Evolutionary conservation across 2,329 filamentous ascomycete species (phyloP), one percentile per base, ranked within the genome.

Genomic region (Colletotrichum costaricense): DNA sequence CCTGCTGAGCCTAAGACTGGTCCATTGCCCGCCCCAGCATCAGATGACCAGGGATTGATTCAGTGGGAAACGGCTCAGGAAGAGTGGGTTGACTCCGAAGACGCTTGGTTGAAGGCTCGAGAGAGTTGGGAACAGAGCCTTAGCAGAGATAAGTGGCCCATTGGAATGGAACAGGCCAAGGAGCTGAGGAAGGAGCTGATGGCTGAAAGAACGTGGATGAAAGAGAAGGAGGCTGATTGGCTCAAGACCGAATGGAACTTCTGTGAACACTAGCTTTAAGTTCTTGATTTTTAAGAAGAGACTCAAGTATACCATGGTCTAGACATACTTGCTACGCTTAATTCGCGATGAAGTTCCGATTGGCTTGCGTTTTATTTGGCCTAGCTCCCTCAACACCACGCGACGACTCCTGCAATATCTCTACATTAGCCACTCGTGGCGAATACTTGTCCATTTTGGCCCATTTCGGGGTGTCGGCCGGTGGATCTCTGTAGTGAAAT

Each of bases 111-210:
- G 62, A 77, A 2, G 63, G 76, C 22, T 38, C 78, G 30, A 76
- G 78, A 4, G 75, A 74, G 24, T 78, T 78, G 9, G 42, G 42
- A n/a, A 19, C 16, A 22, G 42, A 19, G 19, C 9, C 4, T 49
- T 11, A 49, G 16, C 4, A 49, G 42, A 49, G 42, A 22, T 2
- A 49, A 9, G 42, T 49, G 42, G 42, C 42, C 42, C 19, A 76
- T 80, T 11, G 55, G 57, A 14, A 33, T 72, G n/a, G 56, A 74
- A 5, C 74, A 78, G 69, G 79, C 79, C 22, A 78, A 79, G 59
- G 54, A 60, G 22, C 58, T 77, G 5, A 69, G 79, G 24, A 49
- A 74, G 28, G 76, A 78, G 57, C 68, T 81, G n/a, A 81, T 81
- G 77, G 67, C 75, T 28, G 79, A 81, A 68, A 76, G 79, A 49